Base-by-base conservation (phyloP, 805 yeast genomes). In the Cyberlindnera lachancei region DNA sequence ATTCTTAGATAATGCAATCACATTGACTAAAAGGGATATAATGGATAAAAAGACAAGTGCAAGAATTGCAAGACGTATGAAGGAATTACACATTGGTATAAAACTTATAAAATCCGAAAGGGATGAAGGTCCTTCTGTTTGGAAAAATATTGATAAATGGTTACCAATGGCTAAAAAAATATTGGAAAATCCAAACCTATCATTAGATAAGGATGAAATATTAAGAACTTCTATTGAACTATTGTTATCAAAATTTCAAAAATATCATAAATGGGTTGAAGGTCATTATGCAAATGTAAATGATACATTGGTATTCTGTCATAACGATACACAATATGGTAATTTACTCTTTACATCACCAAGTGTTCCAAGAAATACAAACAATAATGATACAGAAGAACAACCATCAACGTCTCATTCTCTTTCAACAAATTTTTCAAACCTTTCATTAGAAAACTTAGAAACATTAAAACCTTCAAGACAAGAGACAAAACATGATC, bases 291-390 rank as follows among this genome's bases (percentile, higher is more conserved):
- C 55, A 8, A 54, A 53, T 15, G 55, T 75, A 23, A 58, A 63
- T 30, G 61, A 65, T 11, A 63, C 68, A 33, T 64, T 83, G 39
- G 86, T 74, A 11, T 92, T 92, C 52, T 86, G 96, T 47, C 98
- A 92, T 58, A 92, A 92, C 52, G 98, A 90, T 57, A 82, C 97
- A 1, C 98, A 92, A 56, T 90, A 92, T 54, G 98, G 98, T 21
- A 92, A 92, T 52, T 66, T 92, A 41, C 64, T 92, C 35, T 73
- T 90, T 37, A 41, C 53, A 17, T 55, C 63, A 6, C 35, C 34
- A 28, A 27, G 24, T n/a, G 73, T 71, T 3, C 77, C 83, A 26
- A 34, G 15, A 6, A 11, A 18, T 12, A 11, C 15, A 6, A 12
- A 13, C 7, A 6, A 18, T 5, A 13, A 15, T 22, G 16, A 15